Evolutionary conservation across 768 basidiomycete species (phyloP).

Genomic region (Russula lepida): DNA sequence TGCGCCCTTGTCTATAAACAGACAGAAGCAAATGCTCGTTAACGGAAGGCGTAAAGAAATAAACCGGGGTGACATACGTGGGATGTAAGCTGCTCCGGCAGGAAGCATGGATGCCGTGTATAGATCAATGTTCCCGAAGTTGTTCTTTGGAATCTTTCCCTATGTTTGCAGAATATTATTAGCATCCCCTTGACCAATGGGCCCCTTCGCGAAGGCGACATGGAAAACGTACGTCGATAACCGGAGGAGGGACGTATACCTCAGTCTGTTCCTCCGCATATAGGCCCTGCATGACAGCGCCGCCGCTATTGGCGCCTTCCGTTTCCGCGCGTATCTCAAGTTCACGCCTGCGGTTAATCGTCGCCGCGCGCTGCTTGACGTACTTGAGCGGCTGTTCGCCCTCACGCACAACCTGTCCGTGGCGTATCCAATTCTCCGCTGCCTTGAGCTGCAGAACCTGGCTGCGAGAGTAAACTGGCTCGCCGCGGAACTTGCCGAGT

Average conservation of each 20-base stretch:
- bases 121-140: slow-evolving; percentile 94
- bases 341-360: slow-evolving; percentile 69
- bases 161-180: slow-evolving; percentile 27
- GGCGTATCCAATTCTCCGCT: slow-evolving; percentile 91
- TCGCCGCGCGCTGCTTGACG: slow-evolving; percentile 78
- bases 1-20: slow-evolving; percentile 50
- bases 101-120: slow-evolving; percentile 96
- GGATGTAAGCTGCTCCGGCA: slow-evolving; percentile 73
- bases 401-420: slow-evolving; percentile 62
- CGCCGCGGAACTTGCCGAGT: slow-evolving; percentile 87
- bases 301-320: slow-evolving; percentile 28
- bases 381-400: slow-evolving; percentile 84
- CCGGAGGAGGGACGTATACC: slow-evolving; percentile 65
- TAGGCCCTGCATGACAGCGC: slow-evolving; percentile 63
- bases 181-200: background rate
- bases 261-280: slow-evolving; percentile 85
- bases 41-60: background rate
- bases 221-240: slow-evolving; percentile 47
- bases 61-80: slow-evolving; percentile 49
- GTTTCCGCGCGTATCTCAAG: slow-evolving; percentile 45
- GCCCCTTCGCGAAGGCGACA: slow-evolving; percentile 6
- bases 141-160: slow-evolving; percentile 92
- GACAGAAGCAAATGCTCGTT: background rate
- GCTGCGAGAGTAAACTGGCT: slow-evolving; percentile 81
- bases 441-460: slow-evolving; percentile 83